Conservation (phyloP, 352 stramenopile species). For the Blastocystis sp. region DNA sequence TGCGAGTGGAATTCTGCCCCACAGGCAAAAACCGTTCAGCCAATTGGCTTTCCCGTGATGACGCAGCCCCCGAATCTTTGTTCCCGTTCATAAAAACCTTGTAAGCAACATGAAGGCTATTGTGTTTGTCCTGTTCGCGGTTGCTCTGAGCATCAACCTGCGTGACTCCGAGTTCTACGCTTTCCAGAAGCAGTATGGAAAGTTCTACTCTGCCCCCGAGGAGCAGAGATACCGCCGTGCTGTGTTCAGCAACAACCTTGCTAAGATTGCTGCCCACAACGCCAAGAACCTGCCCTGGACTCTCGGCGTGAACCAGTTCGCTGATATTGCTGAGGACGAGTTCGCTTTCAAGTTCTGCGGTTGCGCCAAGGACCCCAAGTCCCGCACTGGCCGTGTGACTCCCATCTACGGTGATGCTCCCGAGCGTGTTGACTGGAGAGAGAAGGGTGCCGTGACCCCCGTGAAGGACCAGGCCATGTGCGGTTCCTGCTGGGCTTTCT, state of each 20-base stretch:
- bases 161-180: constrained; percentile 53
- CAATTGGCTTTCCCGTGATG: constrained; percentile 31
- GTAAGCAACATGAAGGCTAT: constrained; percentile 71
- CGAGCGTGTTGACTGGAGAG: constrained; percentile 80
- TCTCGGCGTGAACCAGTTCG: constrained; percentile 77
- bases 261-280: constrained; percentile 76
- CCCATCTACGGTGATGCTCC: constrained; percentile 68
- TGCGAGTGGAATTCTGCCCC: neutral
- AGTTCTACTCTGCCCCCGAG: constrained; percentile 60
- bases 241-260: constrained; percentile 76
- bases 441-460: constrained; percentile 83
- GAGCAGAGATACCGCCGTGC: constrained; percentile 68
- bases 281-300: constrained; percentile 74
- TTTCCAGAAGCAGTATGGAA: constrained; percentile 46
- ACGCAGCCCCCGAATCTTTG: too few species aligned
- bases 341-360: constrained; percentile 77
- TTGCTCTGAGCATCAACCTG: constrained; percentile 56
- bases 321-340: constrained; percentile 77
- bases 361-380: constrained; percentile 70
- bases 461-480: constrained; percentile 92
- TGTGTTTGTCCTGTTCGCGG: constrained; percentile 69
- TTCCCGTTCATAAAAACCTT: constrained; percentile 61
- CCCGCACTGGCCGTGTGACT: neutral
- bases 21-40: constrained; percentile 41
- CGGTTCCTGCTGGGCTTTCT: constrained; percentile 94